Conservation (phyloP, 257 asterid species). For the Solanum rostratum region DNA sequence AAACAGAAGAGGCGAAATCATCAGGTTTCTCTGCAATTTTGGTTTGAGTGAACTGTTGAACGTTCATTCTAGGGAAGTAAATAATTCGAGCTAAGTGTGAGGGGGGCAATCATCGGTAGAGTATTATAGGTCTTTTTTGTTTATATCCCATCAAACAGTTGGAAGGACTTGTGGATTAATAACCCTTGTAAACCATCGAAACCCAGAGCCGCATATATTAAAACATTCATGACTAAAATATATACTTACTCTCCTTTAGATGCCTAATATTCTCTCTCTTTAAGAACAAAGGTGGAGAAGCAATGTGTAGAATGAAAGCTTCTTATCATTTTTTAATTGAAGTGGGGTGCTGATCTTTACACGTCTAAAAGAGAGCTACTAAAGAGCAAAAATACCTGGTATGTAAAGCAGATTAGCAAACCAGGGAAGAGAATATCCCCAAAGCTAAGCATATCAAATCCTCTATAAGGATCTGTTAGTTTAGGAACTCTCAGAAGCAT, state of each 20-base stretch:
- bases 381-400: conserved; percentile 39
- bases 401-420: conserved; percentile 72
- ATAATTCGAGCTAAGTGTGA: too few relatives aligned
- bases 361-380: background rate
- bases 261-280: background rate
- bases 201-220: background rate
- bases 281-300: background rate
- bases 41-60: too few relatives aligned
- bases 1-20: too few relatives aligned
- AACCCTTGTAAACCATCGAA: background rate
- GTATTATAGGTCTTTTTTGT: too few relatives aligned
- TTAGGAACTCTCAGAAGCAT: conserved; percentile 96
- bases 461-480: conserved; percentile 76
- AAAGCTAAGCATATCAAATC: conserved; percentile 93
- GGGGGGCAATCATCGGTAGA: too few relatives aligned
- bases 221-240: background rate
- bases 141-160: too few relatives aligned
- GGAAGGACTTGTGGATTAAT: too few relatives aligned
- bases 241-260: background rate
- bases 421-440: conserved; percentile 97
- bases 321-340: background rate
- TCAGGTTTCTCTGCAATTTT: too few relatives aligned
- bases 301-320: background rate
- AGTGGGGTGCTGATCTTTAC: background rate
- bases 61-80: too few relatives aligned